Base-by-base conservation (phyloP, 345 rosid species). In the Citrus unshiu region DNA sequence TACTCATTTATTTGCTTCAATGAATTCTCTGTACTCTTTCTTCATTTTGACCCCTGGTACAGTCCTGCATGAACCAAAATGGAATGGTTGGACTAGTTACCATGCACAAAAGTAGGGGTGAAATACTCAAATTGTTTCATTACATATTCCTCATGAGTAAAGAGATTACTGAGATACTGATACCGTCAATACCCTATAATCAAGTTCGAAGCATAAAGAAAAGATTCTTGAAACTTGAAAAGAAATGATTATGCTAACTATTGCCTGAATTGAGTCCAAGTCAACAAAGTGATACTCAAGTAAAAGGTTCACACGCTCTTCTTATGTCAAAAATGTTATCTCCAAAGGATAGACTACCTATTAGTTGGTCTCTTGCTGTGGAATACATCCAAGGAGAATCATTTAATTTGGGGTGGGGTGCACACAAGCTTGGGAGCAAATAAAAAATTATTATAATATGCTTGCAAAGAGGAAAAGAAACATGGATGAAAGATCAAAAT, bases 41-140 rank as follows among this genome's bases (percentile, higher is more conserved):
- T 95, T 95, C 99, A 91, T 95, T 88, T 95, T 95, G 77, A 95
- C 97, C 63, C 98, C 99, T 1, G 98, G 39, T 22, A 93, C 84
- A 9, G 82, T 85, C 93, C 98, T 95, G 94, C 80, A 79, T 21
- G 25, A 46, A 77, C 43, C 35, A 68, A 58, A 27, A 70, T 6
- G 39, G 18, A 71, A 68, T 62, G 39, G 61, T 72, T 40, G 46
- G 46, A 9, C 32, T 69, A 27, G 19, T n/a, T 7, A 70, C 34
- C 65, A 63, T 27, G 62, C 22, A 16, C 54, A 18, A 46, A 16
- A 5, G 18, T 46, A 12, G 18, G 51, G 9, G 21, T 49, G 9
- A 70, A 46, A 30, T 40, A n/a, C 16, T 6, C 72, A 12, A 1
- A 12, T 6, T 65, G n/a, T 65, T 24, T 25, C 65, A 8, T 66